Evolutionary conservation across 176 grass and related monocot genomes (phyloP).

Genomic region (Pharus latifolius): DNA sequence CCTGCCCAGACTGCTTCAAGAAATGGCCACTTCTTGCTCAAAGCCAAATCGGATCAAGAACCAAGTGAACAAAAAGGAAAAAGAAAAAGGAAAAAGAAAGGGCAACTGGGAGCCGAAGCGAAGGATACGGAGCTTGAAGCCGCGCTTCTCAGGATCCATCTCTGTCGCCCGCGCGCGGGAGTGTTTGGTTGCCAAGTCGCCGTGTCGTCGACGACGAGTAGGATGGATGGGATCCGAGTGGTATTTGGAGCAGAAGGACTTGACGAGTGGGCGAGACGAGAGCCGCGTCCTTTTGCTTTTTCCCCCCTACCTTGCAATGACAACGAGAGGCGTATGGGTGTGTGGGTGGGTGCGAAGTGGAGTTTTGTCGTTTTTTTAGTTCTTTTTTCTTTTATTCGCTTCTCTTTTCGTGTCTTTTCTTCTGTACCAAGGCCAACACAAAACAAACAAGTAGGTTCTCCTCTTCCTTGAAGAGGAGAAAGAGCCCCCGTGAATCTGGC

Average conservation of each 20-base stretch:
- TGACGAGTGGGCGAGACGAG: not conserved
- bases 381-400: not conserved
- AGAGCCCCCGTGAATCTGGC: not conserved
- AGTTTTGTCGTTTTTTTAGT: slow-evolving; percentile 10
- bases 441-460: slow-evolving; percentile 10
- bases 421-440: not conserved
- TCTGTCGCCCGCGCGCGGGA: not conserved
- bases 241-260: not conserved
- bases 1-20: not conserved
- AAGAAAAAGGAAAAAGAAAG: too few species aligned
- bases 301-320: not conserved
- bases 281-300: not conserved
- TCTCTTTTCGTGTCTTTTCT: not conserved
- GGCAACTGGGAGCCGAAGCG: not conserved
- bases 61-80: too few species aligned
- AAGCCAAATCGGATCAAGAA: slow-evolving; percentile 24
- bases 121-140: slow-evolving; percentile 97
- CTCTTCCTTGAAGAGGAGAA: not conserved
- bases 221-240: slow-evolving; percentile 25
- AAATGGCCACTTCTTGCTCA: not conserved
- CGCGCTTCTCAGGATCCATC: slow-evolving; percentile 70
- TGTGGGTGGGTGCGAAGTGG: slow-evolving; percentile 33
- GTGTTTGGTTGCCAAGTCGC: not conserved
- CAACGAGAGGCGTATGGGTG: slow-evolving; percentile 21
- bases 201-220: slow-evolving; percentile 2